These are phyloP conservation scores for Penicillium brasilianum DNA, from an alignment of 2,329 filamentous ascomycete genomes.

Conservation along the genomic window DNA sequence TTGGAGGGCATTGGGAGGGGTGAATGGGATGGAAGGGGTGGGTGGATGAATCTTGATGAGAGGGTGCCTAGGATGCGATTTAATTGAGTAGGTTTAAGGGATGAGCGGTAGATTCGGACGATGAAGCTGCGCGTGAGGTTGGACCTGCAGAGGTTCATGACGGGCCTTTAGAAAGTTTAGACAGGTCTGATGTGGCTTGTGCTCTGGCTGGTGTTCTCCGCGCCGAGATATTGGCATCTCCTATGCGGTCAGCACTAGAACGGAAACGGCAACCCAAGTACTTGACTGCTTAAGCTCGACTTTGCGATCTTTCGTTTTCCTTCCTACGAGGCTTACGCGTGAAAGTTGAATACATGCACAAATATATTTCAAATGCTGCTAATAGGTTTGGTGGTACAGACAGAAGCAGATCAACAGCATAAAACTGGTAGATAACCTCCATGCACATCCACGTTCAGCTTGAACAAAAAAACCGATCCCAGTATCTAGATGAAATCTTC, in stretches of 20 bases:
- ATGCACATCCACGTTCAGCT: background rate
- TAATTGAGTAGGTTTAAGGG: background rate
- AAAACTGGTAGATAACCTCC: background rate
- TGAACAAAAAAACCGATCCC: background rate
- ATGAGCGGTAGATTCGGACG: background rate
- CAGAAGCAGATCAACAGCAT: conserved; percentile 1
- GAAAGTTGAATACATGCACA: conserved; percentile 1
- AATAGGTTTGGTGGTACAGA: conserved; percentile 14
- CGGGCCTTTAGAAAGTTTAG: no score
- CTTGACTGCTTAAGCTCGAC: background rate
- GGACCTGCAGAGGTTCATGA: background rate
- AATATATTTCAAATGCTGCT: conserved; percentile 11
- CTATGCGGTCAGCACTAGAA: background rate
- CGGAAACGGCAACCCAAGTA: background rate
- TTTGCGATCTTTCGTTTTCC: background rate
- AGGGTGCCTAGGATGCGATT: background rate
- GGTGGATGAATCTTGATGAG: background rate
- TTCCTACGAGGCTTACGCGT: background rate
- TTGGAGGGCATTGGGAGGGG: conserved; percentile 6
- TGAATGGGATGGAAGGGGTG: no score
- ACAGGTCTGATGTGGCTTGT: background rate
- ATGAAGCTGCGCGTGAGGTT: background rate
- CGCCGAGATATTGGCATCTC: background rate
- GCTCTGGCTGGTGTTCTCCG: background rate
- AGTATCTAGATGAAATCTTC: background rate